phyloP scores from a whole-genome alignment of 805 yeast genomes.

The Alloascoidea hylecoeti region DNA sequence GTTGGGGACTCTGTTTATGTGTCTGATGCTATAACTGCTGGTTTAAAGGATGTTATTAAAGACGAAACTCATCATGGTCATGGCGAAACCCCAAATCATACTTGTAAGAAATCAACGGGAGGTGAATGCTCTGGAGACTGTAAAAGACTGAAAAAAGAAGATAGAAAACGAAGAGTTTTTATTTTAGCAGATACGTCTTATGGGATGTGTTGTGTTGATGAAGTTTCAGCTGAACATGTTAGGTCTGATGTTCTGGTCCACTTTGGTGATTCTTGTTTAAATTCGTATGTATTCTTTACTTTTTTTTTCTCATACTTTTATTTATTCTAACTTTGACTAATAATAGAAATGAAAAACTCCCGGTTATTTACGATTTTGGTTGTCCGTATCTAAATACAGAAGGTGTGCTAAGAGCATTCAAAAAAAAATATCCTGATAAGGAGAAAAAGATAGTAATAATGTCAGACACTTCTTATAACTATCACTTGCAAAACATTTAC shows the following conservation, averaged over 20 bases:
- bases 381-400: conserved; percentile 38
- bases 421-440: conserved; percentile 22
- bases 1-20: conserved; percentile 70
- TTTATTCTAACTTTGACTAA: too few relatives aligned
- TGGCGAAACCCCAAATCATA: background rate
- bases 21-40: conserved; percentile 23
- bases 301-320: background rate
- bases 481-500: conserved; percentile 24
- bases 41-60: conserved; percentile 6
- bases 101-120: conserved; percentile 2
- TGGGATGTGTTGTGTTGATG: conserved; percentile 92
- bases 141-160: conserved; percentile 6
- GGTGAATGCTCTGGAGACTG: conserved; percentile 4
- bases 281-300: background rate
- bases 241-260: conserved; percentile 75
- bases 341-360: conserved; percentile 54
- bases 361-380: conserved; percentile 73
- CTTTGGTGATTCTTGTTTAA: conserved; percentile 83
- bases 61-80: conserved; percentile 9
- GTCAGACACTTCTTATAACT: background rate
- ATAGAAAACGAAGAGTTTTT: conserved; percentile 33
- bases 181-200: conserved; percentile 92
- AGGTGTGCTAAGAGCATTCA: conserved; percentile 23
- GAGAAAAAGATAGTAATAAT: conserved; percentile 24
- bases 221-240: conserved; percentile 92